Evolutionary conservation across 768 basidiomycete species (phyloP).

Genomic region (Phallus indusiatus): DNA sequence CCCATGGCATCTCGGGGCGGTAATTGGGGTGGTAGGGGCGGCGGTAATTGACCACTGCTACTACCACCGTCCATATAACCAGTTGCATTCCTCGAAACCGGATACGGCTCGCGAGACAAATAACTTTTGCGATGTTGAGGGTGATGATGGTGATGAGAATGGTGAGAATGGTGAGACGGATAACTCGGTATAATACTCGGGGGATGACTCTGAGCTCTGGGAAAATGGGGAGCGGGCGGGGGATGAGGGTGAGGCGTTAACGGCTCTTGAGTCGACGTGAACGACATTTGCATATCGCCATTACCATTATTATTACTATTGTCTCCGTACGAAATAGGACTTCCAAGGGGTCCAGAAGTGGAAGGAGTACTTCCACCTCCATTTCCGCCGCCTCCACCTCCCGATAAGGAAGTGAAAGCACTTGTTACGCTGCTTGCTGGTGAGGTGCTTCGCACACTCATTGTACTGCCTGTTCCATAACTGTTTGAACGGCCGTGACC

Average conservation of each 20-base stretch:
- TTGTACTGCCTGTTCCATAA: slow-evolving; percentile 5
- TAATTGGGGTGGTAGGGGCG: no score
- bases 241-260: not conserved
- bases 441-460: slow-evolving; percentile 8
- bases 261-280: not conserved
- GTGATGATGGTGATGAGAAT: no score
- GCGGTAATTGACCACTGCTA: no score
- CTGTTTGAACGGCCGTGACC: slow-evolving; percentile 5
- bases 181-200: slow-evolving; percentile 2
- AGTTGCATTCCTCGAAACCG: not conserved
- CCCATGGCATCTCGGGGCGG: not conserved
- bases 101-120: not conserved
- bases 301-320: not conserved
- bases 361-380: slow-evolving; percentile 3
- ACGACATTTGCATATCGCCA: slow-evolving; percentile 4
- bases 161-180: not conserved
- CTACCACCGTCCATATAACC: not conserved
- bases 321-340: not conserved
- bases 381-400: not conserved
- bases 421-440: slow-evolving; percentile 6
- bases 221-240: not conserved
- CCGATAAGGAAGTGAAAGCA: slow-evolving; percentile 9
- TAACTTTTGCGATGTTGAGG: not conserved
- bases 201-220: slow-evolving; percentile 4
- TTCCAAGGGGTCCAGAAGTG: slow-evolving; percentile 1